A percentile compares a stretch with the other conserved stretches of the same genome.
phyloP scores from a whole-genome alignment of 176 grass and related monocot species.

The Tillandsia fasciculata region DNA sequence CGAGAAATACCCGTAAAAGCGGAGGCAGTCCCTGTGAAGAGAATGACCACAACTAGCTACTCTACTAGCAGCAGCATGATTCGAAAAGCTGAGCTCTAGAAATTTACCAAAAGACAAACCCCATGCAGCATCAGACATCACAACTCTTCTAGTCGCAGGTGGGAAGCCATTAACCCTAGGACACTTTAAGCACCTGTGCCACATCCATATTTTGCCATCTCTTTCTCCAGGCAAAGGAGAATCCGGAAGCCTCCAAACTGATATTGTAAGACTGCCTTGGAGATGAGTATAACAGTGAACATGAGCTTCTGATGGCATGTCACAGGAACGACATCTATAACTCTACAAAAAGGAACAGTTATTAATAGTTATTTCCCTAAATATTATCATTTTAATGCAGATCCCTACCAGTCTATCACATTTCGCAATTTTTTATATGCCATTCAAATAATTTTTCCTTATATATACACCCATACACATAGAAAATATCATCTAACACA shows the following conservation, averaged over 20 bases:
- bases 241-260: slow-evolving; percentile 59
- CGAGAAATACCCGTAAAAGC: slow-evolving; percentile 79
- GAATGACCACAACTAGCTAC: slow-evolving; percentile 98
- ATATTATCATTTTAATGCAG: neutral
- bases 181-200: slow-evolving; percentile 90
- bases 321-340: slow-evolving; percentile 62
- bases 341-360: slow-evolving; percentile 40
- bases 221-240: slow-evolving; percentile 53
- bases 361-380: neutral
- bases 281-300: slow-evolving; percentile 94
- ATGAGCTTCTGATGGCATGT: slow-evolving; percentile 86
- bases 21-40: slow-evolving; percentile 95
- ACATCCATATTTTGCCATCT: slow-evolving; percentile 98
- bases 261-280: slow-evolving; percentile 92
- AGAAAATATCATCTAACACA: neutral
- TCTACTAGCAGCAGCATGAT: slow-evolving; percentile 95
- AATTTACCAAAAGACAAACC: slow-evolving; percentile 98
- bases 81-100: slow-evolving; percentile 99
- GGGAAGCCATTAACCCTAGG: slow-evolving; percentile 60
- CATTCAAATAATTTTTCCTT: too few relatives aligned
- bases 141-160: slow-evolving; percentile 85
- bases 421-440: too few relatives aligned
- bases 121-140: slow-evolving; percentile 99
- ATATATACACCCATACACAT: neutral
- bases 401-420: neutral